Evolutionary conservation across 2,329 filamentous ascomycete genomes (phyloP).

Genomic region (Trichoderma aggressivum): DNA sequence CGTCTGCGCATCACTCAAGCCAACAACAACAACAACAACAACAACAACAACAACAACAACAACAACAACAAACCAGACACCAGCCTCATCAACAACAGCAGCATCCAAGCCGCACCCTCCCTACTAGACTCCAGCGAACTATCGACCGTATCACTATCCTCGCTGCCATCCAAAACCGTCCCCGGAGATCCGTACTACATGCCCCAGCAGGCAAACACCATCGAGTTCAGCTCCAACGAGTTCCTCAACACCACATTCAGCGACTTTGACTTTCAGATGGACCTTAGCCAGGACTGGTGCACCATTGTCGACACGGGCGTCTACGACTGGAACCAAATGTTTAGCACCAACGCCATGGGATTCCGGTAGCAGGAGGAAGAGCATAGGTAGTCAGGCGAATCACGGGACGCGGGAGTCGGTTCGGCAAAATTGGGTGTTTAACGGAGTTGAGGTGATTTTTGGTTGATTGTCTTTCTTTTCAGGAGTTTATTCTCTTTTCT

Average conservation of each 20-base stretch:
- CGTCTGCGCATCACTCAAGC: constrained; percentile 10
- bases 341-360: background rate
- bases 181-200: background rate
- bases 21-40: background rate
- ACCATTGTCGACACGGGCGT: constrained; percentile 2
- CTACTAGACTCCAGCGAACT: background rate
- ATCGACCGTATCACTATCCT: background rate
- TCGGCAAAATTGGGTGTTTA: background rate
- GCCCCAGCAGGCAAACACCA: background rate
- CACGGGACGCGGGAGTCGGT: background rate
- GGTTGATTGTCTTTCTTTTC: background rate
- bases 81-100: background rate
- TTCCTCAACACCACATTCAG: constrained; percentile 8
- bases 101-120: background rate
- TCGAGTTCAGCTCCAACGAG: constrained; percentile 16
- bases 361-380: background rate
- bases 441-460: background rate
- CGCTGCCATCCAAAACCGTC: background rate
- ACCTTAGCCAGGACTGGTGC: constrained; percentile 17
- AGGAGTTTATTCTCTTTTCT: background rate
- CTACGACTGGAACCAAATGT: constrained; percentile 11
- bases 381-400: background rate
- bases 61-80: background rate
- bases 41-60: background rate
- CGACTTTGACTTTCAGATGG: constrained; percentile 18